Evolutionary conservation across 768 basidiomycete species (phyloP), one percentile per base, ranked within the genome.

Genomic region (Rhodotorula babjevae): DNA sequence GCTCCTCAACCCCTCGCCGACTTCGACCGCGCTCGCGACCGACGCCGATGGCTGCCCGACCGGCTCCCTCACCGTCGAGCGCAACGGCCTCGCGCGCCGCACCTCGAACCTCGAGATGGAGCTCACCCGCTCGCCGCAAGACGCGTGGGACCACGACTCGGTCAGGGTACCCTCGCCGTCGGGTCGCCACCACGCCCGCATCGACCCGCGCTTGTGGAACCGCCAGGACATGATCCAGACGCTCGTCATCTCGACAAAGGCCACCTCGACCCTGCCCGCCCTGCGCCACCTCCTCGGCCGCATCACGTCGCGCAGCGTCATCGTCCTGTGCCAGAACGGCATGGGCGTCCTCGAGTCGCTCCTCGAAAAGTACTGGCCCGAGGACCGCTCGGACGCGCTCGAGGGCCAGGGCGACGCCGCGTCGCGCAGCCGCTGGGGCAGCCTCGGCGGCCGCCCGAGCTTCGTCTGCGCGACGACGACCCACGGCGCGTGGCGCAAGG

Each of bases 321-420:
- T 98, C 74, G 90, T 95, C 5, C 85, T 99, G n/a, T 81, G 97
- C 65, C 91, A 95, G 78, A 95, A 95, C 79, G 95, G 95, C 36
- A 90, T 96, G 88, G 95, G 93, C 19, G 82, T 94, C 16, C 91
- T 92, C 80, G 94, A 98, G 67, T 82, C 87, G 71, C 84, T 96
- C 61, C 80, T 91, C 27, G 78, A 82, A 12, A 77, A 84, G 12
- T 77, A 92, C 56, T 98, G 93, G 80, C 88, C 85, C 29, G 89
- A 93, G 79, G 64, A 74, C 52, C 53, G 52, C 3, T 61, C 68
- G 14, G 67, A 67, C 57, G 31, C 47, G 58, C 29, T 61, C n/a
- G 67, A 64, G 42, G 33, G 19, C 47, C 58, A 55, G n/a, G 53
- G 53, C 53, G 58, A 59, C 36, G 40, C 25, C 5, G 58, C 23